These are phyloP conservation scores for Prunus salicina DNA, from an alignment of 306 rosid genomes.

Conservation along the genomic window DNA sequence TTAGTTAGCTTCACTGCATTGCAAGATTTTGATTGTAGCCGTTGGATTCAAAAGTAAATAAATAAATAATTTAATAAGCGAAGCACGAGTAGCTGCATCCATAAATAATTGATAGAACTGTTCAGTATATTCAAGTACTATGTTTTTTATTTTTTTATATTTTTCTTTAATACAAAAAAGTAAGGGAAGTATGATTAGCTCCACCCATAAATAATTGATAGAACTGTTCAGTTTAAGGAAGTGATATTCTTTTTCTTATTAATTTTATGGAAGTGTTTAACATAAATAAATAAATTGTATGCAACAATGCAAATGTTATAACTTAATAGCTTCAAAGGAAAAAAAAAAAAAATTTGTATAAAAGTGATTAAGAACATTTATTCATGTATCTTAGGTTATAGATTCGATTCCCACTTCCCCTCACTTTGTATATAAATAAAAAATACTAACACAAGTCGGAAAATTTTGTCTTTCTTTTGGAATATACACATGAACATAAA, in stretches of 20 bases:
- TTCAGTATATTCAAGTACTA: background rate
- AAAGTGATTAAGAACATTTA: too few relatives aligned
- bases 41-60: too few relatives aligned
- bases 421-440: too few relatives aligned
- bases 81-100: background rate
- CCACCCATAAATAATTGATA: background rate
- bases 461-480: background rate
- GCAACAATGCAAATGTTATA: too few relatives aligned
- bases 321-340: too few relatives aligned
- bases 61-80: background rate
- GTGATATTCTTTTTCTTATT: too few relatives aligned
- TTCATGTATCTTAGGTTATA: too few relatives aligned
- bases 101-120: background rate
- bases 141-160: background rate
- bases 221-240: background rate
- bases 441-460: background rate
- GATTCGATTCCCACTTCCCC: rapidly evolving
- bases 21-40: too few relatives aligned
- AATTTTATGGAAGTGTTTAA: too few relatives aligned
- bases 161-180: background rate
- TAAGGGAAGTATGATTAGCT: background rate
- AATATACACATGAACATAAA: background rate
- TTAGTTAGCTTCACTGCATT: background rate
- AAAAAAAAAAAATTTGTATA: too few relatives aligned
- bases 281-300: too few relatives aligned